Evolutionary conservation across 225 moss, liverwort and hornwort species (phyloP), one percentile per base, ranked within the genome.

Genomic region (Polytrichum formosum): DNA sequence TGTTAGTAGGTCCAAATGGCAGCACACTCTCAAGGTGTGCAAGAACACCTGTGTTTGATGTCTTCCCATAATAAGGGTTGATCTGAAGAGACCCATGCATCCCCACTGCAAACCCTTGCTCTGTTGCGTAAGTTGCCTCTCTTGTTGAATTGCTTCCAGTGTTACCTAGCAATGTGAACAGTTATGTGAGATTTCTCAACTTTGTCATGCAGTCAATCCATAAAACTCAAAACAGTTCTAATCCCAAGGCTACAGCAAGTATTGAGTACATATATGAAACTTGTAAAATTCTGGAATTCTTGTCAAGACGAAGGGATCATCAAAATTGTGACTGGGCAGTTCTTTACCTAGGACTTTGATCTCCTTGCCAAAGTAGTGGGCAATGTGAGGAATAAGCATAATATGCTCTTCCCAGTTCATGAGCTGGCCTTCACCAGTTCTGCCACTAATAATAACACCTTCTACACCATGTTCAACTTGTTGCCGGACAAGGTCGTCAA

Each of bases 371-470:
- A 95, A 92, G 67, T 78, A 80, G 22, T 82, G 70, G 29, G 91
- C 90, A 5, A 90, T 90, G 56, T 90, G 88, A 55, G 89, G 88
- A 33, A 95, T 93, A 55, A 93, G 90, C 85, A 85, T 91, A 16
- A 95, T 90, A 54, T 95, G 95, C 78, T 93, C 90, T 54, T 91
- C 88, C 95, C 95, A 95, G 73, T 79, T 83, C 95, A 95, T 95
- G n/a, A 95, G 88, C 70, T 95, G 95, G 58, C 95, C 95, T 76
- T 95, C 95, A 37, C 92, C 95, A 23, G 95, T 95, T 21, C 92
- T 91, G 22, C 95, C 95, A 63, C 92, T 92, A 25, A 95, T 87
- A 65, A 95, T 82, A 18, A 95, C 72, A 31, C 90, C 95, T 75
- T 95, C 89, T 54, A 73, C 95, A 37, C 84, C 84, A 72, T 81